phyloP scores from a whole-genome alignment of 257 asterid genomes.

The Solanum commersonii region DNA sequence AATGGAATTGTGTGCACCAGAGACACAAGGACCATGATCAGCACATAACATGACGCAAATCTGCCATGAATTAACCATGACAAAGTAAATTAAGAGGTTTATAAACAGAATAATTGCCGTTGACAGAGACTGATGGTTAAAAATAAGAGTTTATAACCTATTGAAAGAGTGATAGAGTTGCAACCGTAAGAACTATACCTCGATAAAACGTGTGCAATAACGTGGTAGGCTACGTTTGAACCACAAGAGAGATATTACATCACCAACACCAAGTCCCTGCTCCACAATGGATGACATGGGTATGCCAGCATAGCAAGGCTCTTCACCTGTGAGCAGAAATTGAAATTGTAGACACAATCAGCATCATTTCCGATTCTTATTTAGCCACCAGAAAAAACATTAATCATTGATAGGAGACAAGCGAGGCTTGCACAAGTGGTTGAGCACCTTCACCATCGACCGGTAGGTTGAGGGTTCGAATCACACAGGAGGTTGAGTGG shows the following conservation, averaged over 20 bases:
- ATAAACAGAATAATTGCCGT: background rate
- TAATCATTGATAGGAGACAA: background rate
- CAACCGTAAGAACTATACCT: constrained; percentile 36
- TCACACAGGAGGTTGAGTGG: background rate
- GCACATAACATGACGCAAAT: constrained; percentile 97
- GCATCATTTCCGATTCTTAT: background rate
- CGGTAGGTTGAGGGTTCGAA: background rate
- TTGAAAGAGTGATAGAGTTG: background rate
- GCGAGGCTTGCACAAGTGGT: background rate
- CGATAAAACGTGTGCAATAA: constrained; percentile 92
- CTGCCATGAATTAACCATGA: constrained; percentile 29
- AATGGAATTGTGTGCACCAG: constrained; percentile 98
- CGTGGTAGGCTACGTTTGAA: constrained; percentile 98
- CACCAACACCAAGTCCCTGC: constrained; percentile 97
- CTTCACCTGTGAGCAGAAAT: constrained; percentile 64
- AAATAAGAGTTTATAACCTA: background rate
- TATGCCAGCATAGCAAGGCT: constrained; percentile 91
- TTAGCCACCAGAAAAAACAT: background rate
- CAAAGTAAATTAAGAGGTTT: background rate
- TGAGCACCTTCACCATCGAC: background rate
- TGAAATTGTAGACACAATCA: constrained; percentile 4
- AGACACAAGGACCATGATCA: constrained; percentile 98
- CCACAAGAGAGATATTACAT: constrained; percentile 94
- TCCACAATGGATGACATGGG: constrained; percentile 97
- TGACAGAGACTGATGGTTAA: background rate